These are phyloP conservation scores for Priceomyces medius DNA, from an alignment of 805 yeast genomes.

Conservation along the genomic window DNA sequence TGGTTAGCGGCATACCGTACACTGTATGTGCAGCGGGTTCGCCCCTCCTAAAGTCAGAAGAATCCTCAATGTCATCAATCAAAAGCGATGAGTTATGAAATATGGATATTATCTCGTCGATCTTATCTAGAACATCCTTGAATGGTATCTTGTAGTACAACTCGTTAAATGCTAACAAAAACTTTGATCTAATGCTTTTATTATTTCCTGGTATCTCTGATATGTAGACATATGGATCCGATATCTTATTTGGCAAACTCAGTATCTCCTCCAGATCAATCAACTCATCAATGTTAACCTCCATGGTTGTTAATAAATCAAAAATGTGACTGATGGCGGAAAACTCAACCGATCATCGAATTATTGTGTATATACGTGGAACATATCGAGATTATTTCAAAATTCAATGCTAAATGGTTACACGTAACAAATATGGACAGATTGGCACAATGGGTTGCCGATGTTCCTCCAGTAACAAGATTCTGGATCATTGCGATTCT, in stretches of 20 bases:
- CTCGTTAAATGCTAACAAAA: conserved; percentile 34
- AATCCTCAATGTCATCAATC: conserved; percentile 89
- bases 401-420: not conserved
- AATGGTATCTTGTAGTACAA: conserved; percentile 29
- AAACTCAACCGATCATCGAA: not conserved
- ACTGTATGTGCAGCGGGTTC: conserved; percentile 73
- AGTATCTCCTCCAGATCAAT: conserved; percentile 8
- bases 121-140: conserved; percentile 18
- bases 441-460: conserved; percentile 12
- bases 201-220: conserved; percentile 34
- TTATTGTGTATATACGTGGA: not conserved
- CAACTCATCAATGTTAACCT: conserved; percentile 6
- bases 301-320: conserved; percentile 2
- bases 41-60: conserved; percentile 70
- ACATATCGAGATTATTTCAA: not conserved
- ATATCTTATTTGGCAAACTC: conserved; percentile 13
- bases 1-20: conserved; percentile 76
- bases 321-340: not conserved
- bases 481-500: conserved; percentile 28
- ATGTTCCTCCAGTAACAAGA: conserved; percentile 22
- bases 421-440: conserved; percentile 14
- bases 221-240: conserved; percentile 32
- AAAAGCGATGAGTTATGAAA: conserved; percentile 37
- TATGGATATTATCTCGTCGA: conserved; percentile 30
- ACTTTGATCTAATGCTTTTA: conserved; percentile 26